Conservation (phyloP, 1,139 yeast species). For the Candida frijolesensis region DNA sequence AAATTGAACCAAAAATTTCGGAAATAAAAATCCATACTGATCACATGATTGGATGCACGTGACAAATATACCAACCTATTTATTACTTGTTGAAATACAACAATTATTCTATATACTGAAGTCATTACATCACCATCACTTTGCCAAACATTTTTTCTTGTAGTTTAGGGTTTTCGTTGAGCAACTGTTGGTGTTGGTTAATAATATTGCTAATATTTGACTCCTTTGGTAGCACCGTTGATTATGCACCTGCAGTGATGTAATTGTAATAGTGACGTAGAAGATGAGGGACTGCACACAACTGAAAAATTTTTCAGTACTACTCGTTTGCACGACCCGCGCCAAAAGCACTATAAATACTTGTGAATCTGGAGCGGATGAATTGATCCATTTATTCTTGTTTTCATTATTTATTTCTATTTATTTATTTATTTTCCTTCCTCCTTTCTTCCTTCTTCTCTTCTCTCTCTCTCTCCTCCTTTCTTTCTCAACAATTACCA, state of each 20-base stretch:
- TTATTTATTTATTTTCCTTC: slow-evolving; percentile 15
- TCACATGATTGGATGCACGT: no score
- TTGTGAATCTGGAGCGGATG: neutral
- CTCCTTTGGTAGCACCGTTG: neutral
- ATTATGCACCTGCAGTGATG: slow-evolving; percentile 1
- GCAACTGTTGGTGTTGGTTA: no score
- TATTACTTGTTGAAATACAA: no score
- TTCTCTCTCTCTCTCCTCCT: slow-evolving; percentile 13
- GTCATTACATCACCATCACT: no score
- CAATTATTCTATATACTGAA: no score
- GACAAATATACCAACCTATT: no score
- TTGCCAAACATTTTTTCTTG: no score
- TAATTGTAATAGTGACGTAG: neutral
- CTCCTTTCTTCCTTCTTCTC: slow-evolving; percentile 21
- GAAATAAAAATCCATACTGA: no score
- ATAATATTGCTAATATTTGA: neutral
- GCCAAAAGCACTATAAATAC: slow-evolving; percentile 12
- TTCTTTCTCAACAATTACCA: slow-evolving; percentile 28
- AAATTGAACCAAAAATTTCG: no score
- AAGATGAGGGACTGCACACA: slow-evolving; percentile 1
- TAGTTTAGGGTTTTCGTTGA: neutral
- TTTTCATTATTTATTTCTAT: slow-evolving; percentile 12
- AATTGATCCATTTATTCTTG: slow-evolving; percentile 5
- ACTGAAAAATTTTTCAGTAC: neutral
- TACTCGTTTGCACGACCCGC: neutral